Evolutionary conservation across 208 protist species (phyloP), one percentile per base, ranked within the genome.

Genomic region (Acanthamoeba healyi): DNA sequence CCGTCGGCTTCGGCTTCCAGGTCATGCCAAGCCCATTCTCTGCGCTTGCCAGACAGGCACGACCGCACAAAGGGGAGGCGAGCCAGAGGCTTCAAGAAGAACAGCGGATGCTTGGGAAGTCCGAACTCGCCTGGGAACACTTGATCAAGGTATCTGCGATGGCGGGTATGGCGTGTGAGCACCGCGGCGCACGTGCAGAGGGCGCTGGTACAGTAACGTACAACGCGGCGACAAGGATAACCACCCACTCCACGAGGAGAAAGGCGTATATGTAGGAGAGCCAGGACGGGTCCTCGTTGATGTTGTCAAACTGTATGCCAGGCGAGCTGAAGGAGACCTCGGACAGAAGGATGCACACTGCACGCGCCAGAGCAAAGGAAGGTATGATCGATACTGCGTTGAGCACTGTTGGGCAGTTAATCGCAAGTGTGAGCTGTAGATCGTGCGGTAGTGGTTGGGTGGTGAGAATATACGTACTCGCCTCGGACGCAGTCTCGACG

Each of bases 111-210:
- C 72, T 86, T 65, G 65, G 34, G 34, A 10, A 94, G 19, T 7
- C 90, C 90, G 26, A 67, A 86, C 14, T 67, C 70, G 19, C 42
- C 34, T 9, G 90, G 90, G n/a, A 94, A 70, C 32, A 94, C 44
- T 22, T 94, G 36, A 14, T 94, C 90, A 12, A 94, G 72, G 36
- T 84, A 84, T 22, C 70, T 79, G 70, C 7, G 6, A 24, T 79
- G 9, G n/a, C n/a, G n/a, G n/a, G n/a, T n/a, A n/a, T n/a, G n/a
- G n/a, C n/a, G n/a, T n/a, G n/a, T n/a, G n/a, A n/a, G n/a, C n/a
- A n/a, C n/a, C 54, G 54, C 12, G 15, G 22, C 54, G 54, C 12
- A 61, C 54, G 22, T 61, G 15, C 54, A 61, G 15, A 26, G 54
- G 54, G 54, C 22, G 54, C 22, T 61, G 15, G 22, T 12, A 26